These are phyloP conservation scores for Phialophora macrospora DNA, from an alignment of 2,329 filamentous ascomycete genomes.

Conservation along the genomic window DNA sequence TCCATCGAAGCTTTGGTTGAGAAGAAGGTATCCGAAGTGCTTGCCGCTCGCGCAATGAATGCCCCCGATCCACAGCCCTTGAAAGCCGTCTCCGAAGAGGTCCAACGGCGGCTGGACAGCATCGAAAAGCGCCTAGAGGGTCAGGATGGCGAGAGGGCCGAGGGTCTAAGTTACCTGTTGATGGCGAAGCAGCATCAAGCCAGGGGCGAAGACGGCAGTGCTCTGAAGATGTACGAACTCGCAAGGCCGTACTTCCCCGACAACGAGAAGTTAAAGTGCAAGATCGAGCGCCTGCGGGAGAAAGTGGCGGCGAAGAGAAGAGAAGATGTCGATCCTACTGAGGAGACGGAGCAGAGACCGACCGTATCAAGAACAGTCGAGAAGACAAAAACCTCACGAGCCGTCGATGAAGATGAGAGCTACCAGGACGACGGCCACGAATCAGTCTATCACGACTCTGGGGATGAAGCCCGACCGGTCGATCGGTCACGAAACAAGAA, in stretches of 20 bases:
- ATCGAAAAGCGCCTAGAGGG: constrained; percentile 85
- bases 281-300: constrained; percentile 61
- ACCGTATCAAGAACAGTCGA: constrained; percentile 1
- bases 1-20: constrained; percentile 91
- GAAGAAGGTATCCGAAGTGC: constrained; percentile 85
- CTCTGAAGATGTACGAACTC: constrained; percentile 82
- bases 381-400: not conserved
- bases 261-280: constrained; percentile 72
- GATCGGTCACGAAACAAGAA: constrained; percentile 38
- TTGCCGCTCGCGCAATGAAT: constrained; percentile 63
- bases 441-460: constrained; percentile 44
- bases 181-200: constrained; percentile 91
- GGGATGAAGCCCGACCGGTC: constrained; percentile 44
- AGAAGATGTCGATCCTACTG: constrained; percentile 45
- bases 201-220: constrained; percentile 75
- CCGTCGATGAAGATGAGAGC: constrained; percentile 31
- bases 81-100: constrained; percentile 71
- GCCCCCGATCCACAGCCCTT: constrained; percentile 44
- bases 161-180: constrained; percentile 83
- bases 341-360: constrained; percentile 31
- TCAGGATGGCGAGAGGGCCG: constrained; percentile 74
- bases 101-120: constrained; percentile 79
- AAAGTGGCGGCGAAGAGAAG: constrained; percentile 48
- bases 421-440: constrained; percentile 42
- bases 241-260: constrained; percentile 84